Evolutionary conservation across 345 rosid species (phyloP).

Genomic region (Rhizophora mangle): DNA sequence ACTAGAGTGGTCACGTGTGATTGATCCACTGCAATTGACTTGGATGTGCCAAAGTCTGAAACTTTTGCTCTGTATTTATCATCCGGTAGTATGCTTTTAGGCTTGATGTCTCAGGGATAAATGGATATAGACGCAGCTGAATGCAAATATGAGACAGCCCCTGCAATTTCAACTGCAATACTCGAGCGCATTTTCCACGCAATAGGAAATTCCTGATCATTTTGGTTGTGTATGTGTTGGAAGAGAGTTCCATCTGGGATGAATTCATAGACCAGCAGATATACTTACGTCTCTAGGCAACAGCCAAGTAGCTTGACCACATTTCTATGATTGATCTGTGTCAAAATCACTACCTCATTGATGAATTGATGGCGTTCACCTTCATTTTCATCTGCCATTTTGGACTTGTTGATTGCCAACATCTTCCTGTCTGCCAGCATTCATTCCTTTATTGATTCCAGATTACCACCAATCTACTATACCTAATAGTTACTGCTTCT

Average conservation of each 20-base stretch:
- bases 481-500: no score
- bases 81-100: not conserved
- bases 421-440: no score
- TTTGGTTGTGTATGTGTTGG: not conserved
- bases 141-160: not conserved
- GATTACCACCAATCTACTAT: no score
- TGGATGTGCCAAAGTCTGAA: not conserved
- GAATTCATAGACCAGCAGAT: not conserved
- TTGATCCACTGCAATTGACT: not conserved
- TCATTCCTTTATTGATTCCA: no score
- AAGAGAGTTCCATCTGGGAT: not conserved
- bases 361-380: not conserved
- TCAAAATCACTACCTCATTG: not conserved
- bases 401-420: no score
- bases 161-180: not conserved
- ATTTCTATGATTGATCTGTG: not conserved
- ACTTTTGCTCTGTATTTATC: not conserved
- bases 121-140: not conserved
- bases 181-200: not conserved
- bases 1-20: not conserved
- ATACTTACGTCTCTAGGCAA: not conserved
- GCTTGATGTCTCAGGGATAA: not conserved
- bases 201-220: not conserved
- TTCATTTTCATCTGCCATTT: no score
- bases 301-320: not conserved